phyloP scores from a whole-genome alignment of 306 rosid genomes.

The Cicer yamashitae region DNA sequence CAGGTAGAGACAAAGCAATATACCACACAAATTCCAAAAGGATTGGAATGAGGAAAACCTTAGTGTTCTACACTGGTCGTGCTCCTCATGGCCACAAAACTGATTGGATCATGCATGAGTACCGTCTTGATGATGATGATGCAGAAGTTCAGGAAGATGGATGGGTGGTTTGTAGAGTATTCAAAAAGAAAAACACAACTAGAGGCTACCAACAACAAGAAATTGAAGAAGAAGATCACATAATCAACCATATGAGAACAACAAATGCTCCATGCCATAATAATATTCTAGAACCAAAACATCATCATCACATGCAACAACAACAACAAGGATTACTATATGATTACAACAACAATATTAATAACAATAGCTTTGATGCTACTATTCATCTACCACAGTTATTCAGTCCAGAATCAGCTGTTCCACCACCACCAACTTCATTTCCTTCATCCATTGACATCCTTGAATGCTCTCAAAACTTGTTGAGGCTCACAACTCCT shows the following conservation, averaged over 20 bases:
- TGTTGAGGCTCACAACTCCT: constrained; percentile 70
- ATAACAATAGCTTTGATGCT: constrained; percentile 50
- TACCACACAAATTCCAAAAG: constrained; percentile 69
- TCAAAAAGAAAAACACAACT: constrained; percentile 78
- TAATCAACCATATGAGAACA: constrained; percentile 56
- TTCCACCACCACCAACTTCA: constrained; percentile 26
- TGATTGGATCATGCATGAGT: constrained; percentile 99
- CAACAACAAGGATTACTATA: constrained; percentile 56
- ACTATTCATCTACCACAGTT: constrained; percentile 89
- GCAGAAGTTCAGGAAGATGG: constrained; percentile 91
- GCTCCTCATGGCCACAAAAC: constrained; percentile 98
- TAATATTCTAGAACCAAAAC: constrained; percentile 59
- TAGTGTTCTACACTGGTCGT: constrained; percentile 97
- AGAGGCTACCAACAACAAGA: constrained; percentile 71
- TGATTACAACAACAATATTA: constrained; percentile 40
- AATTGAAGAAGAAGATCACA: constrained; percentile 53
- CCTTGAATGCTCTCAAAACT: constrained; percentile 70
- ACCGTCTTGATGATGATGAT: constrained; percentile 83
- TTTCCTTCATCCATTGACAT: constrained; percentile 56
- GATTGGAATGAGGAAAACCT: constrained; percentile 98
- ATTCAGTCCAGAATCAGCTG: constrained; percentile 76
- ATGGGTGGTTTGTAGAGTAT: constrained; percentile 96
- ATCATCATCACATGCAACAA: constrained; percentile 39
- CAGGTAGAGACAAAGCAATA: constrained; percentile 95
- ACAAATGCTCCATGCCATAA: constrained; percentile 51